phyloP scores from a whole-genome alignment of 2,329 filamentous ascomycete species.

The Penicillium brevicompactum region DNA sequence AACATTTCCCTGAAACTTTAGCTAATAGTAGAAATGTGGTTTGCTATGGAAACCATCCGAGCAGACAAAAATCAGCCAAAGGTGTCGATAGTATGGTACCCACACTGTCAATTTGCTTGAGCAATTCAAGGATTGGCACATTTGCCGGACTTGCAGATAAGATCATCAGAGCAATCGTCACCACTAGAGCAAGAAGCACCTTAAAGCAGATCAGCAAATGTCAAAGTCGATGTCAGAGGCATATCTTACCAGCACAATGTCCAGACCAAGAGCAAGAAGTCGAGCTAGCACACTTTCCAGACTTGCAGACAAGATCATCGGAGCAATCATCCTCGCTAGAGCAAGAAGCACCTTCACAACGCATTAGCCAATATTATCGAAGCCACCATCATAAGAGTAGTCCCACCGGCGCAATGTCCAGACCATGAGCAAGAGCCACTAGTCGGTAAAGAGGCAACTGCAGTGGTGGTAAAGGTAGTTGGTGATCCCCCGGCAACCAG shows the following conservation, averaged over 20 bases:
- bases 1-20: too few relatives aligned
- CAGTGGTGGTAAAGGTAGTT: slow-evolving; percentile 2
- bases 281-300: slow-evolving; percentile 8
- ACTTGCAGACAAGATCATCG: slow-evolving; percentile 9
- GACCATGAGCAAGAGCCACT: slow-evolving; percentile 17
- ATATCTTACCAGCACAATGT: slow-evolving; percentile 24
- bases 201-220: background rate
- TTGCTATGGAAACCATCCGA: too few relatives aligned
- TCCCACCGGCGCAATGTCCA: slow-evolving; percentile 24
- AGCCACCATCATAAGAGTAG: background rate
- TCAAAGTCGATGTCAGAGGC: background rate
- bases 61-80: too few relatives aligned
- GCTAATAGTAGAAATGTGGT: too few relatives aligned
- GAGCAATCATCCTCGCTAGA: slow-evolving; percentile 12
- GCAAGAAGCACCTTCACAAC: slow-evolving; percentile 14
- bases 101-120: background rate
- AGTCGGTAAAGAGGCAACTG: slow-evolving; percentile 1
- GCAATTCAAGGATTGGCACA: slow-evolving; percentile 3
- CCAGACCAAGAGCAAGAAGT: slow-evolving; percentile 20
- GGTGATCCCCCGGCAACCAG: slow-evolving; percentile 9
- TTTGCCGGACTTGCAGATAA: slow-evolving; percentile 14
- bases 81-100: too few relatives aligned
- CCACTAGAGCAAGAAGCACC: slow-evolving; percentile 14
- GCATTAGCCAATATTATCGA: background rate
- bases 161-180: slow-evolving; percentile 9